These are phyloP conservation scores for Sphagnum tenellum DNA, from an alignment of 225 moss, liverwort and hornwort species.

Conservation along the genomic window DNA sequence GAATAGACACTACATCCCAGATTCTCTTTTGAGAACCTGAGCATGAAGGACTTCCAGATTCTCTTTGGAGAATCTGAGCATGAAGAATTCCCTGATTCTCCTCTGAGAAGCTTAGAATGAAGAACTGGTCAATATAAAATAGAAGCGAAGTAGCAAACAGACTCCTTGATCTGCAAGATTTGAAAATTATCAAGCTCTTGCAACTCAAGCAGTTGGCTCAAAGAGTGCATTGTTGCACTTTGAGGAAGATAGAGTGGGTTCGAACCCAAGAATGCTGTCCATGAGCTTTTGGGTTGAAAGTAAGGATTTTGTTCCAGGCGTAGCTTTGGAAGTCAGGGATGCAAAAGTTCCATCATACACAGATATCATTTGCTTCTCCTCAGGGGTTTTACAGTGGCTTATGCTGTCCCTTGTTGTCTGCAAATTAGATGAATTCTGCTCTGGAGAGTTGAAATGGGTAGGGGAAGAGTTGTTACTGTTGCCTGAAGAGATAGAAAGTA, in stretches of 20 bases:
- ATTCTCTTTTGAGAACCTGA: too few species aligned
- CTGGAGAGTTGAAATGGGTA: slow-evolving; percentile 54
- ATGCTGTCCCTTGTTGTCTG: slow-evolving; percentile 17
- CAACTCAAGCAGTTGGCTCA: slow-evolving; percentile 25
- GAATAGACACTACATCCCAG: too few species aligned
- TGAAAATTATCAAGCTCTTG: slow-evolving; percentile 23
- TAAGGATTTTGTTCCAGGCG: slow-evolving; percentile 2
- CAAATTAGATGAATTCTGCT: slow-evolving; percentile 26
- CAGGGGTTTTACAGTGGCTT: slow-evolving; percentile 1
- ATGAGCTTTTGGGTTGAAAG: slow-evolving; percentile 22
- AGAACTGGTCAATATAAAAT: too few species aligned
- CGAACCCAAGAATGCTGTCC: slow-evolving; percentile 19
- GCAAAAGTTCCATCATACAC: slow-evolving; percentile 5
- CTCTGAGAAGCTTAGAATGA: too few species aligned
- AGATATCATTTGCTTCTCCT: background rate
- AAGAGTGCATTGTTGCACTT: slow-evolving; percentile 7
- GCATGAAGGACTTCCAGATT: too few species aligned
- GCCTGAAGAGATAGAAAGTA: slow-evolving; percentile 47
- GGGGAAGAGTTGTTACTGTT: slow-evolving; percentile 61
- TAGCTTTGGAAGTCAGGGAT: background rate
- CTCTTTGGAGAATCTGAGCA: too few species aligned
- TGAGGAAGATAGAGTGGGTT: background rate
- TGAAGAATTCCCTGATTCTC: too few species aligned
- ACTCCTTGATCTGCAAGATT: background rate
- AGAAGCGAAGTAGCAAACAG: too few species aligned